Evolutionary conservation across 2,329 filamentous ascomycete genomes (phyloP).

Genomic region (Arthrobotrys musiformis): DNA sequence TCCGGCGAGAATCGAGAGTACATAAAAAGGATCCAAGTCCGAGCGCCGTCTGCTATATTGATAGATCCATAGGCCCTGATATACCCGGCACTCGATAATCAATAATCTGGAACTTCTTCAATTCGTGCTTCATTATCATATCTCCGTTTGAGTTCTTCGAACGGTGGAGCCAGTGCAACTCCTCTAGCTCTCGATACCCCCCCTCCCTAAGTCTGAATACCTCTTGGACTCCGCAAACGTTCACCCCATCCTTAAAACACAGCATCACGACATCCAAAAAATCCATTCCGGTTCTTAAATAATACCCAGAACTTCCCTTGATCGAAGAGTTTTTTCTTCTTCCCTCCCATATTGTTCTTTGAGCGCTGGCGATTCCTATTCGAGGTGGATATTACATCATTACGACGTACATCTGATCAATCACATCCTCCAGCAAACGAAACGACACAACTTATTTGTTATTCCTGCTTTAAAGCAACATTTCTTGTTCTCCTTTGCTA

Average conservation of each 20-base stretch:
- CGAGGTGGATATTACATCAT: constrained; percentile 56
- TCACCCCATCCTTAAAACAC: constrained; percentile 11
- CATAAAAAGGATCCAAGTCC: not conserved
- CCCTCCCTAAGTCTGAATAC: not conserved
- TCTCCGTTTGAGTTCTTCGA: not conserved
- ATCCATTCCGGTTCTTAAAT: constrained; percentile 9
- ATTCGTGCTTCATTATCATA: not conserved
- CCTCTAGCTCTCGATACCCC: not conserved
- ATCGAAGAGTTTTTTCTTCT: not conserved
- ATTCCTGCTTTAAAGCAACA: constrained; percentile 2
- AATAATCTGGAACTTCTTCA: not conserved
- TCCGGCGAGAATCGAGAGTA: not conserved
- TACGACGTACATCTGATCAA: constrained; percentile 45
- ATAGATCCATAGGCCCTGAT: not conserved
- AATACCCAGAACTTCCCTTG: constrained; percentile 10
- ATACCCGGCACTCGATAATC: not conserved
- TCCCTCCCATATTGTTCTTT: constrained; percentile 26
- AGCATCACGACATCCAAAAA: constrained; percentile 30
- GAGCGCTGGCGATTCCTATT: constrained; percentile 50
- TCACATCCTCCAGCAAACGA: constrained; percentile 14
- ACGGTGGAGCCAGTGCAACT: not conserved
- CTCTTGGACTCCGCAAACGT: not conserved
- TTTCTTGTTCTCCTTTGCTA: not conserved
- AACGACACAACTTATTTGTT: not conserved
- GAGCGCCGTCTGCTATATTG: too few relatives aligned